Percentiles rank a stretch among this genome's conserved stretches.
These are phyloP conservation scores for Orbilia javanica DNA, from an alignment of 2,329 filamentous ascomycete genomes.

Conservation along the genomic window DNA sequence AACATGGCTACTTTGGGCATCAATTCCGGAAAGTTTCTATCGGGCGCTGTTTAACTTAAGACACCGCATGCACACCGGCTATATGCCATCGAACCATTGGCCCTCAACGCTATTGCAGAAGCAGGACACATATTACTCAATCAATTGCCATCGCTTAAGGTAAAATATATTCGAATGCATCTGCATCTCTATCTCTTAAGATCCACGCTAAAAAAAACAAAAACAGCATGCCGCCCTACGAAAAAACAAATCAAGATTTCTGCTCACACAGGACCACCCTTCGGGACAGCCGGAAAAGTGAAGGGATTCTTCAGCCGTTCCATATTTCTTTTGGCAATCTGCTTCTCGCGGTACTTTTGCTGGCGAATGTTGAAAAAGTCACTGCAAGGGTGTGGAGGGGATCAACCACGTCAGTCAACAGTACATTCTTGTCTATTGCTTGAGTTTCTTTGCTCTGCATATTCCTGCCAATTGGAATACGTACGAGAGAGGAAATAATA, in stretches of 20 bases:
- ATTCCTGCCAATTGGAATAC: slow-evolving; percentile 12
- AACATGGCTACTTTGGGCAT: slow-evolving; percentile 31
- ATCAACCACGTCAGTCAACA: slow-evolving; percentile 46
- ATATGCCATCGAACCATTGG: slow-evolving; percentile 29
- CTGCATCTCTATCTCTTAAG: slow-evolving; percentile 21
- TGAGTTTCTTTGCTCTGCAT: slow-evolving; percentile 7
- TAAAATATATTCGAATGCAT: slow-evolving; percentile 29
- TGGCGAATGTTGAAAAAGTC: slow-evolving; percentile 88
- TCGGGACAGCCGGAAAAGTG: slow-evolving; percentile 88
- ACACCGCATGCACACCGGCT: slow-evolving; percentile 35
- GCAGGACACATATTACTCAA: slow-evolving; percentile 13
- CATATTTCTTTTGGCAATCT: slow-evolving; percentile 82
- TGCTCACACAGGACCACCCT: slow-evolving; percentile 65
- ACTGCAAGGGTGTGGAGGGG: slow-evolving; percentile 66
- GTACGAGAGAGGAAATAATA: background rate
- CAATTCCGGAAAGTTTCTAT: slow-evolving; percentile 13
- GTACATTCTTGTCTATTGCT: background rate
- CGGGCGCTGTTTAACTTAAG: slow-evolving; percentile 22
- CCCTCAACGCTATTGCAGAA: slow-evolving; percentile 13
- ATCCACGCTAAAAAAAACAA: slow-evolving; percentile 21
- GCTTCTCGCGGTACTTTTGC: slow-evolving; percentile 81
- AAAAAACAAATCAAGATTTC: slow-evolving; percentile 2
- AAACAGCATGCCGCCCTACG: slow-evolving; percentile 1
- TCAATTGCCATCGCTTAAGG: slow-evolving; percentile 23
- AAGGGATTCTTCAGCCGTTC: slow-evolving; percentile 82